Percentiles rank a stretch among this genome's conserved stretches.
phyloP scores from a whole-genome alignment of 164 flowering plant genomes.

The Cinnamomum chago region DNA sequence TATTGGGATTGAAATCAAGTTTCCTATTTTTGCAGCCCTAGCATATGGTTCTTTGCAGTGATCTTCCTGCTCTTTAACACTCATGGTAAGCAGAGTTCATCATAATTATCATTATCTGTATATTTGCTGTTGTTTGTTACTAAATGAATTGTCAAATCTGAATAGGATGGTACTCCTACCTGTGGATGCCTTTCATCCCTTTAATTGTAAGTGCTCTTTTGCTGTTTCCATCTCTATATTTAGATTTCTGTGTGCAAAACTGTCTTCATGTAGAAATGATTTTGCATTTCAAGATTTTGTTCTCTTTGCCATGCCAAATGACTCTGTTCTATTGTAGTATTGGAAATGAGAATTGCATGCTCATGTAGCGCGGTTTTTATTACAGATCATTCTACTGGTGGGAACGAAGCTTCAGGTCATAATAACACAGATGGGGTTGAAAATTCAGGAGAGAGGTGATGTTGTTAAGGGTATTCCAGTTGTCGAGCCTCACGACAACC shows the following conservation, averaged over 20 bases:
- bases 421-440: constrained; percentile 72
- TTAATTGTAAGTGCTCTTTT: constrained; percentile 49
- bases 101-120: not conserved
- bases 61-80: constrained; percentile 59
- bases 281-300: no score
- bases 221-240: not conserved
- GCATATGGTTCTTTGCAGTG: constrained; percentile 67
- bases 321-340: no score
- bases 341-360: not conserved
- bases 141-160: not conserved
- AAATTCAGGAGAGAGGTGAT: constrained; percentile 76
- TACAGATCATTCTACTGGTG: constrained; percentile 67
- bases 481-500: constrained; percentile 69
- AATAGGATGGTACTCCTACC: constrained; percentile 63
- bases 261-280: no score
- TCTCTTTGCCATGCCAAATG: no score
- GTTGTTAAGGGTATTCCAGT: constrained; percentile 68
- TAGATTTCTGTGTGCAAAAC: not conserved
- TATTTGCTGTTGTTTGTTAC: not conserved
- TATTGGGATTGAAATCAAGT: not conserved
- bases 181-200: constrained; percentile 77
- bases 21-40: constrained; percentile 42
- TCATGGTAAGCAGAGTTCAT: constrained; percentile 30
- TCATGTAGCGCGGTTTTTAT: not conserved
- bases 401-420: constrained; percentile 90